These are phyloP conservation scores for Favolaschia claudopus DNA, from an alignment of 768 basidiomycete species.

Conservation along the genomic window DNA sequence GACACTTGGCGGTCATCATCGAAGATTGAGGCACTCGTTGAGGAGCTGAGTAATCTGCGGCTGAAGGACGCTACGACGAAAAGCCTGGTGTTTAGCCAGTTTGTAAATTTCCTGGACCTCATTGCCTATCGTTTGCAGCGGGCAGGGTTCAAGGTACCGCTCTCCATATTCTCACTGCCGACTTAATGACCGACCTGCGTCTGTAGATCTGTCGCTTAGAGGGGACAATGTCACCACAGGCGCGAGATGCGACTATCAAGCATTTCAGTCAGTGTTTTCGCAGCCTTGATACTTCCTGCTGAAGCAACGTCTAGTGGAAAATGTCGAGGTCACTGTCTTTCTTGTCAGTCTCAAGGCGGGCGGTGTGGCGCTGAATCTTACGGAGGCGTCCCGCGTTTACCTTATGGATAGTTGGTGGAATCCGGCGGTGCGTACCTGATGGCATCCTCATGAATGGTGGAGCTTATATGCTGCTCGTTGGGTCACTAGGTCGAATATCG, in stretches of 20 bases:
- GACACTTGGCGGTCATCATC: constrained; percentile 94
- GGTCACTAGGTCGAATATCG: constrained; percentile 74
- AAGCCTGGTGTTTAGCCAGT: constrained; percentile 96
- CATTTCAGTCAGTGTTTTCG: constrained; percentile 76
- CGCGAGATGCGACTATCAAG: constrained; percentile 92
- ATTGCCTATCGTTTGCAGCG: constrained; percentile 92
- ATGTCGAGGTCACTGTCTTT: constrained; percentile 95
- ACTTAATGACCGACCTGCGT: background rate
- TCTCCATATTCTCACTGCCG: background rate
- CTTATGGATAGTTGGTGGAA: constrained; percentile 99
- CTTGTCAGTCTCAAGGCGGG: constrained; percentile 96
- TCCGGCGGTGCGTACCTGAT: constrained; percentile 71
- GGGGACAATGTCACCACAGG: constrained; percentile 97
- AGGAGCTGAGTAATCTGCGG: constrained; percentile 89
- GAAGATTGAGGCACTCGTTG: constrained; percentile 95
- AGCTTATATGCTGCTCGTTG: background rate
- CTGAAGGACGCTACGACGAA: constrained; percentile 90
- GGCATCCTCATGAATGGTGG: background rate
- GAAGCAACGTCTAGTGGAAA: constrained; percentile 68
- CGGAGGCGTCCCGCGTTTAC: constrained; percentile 92
- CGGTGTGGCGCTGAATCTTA: constrained; percentile 90
- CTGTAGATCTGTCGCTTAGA: constrained; percentile 89
- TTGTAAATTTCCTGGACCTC: constrained; percentile 91
- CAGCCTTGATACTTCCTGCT: background rate
- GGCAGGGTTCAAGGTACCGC: constrained; percentile 84